Evolutionary conservation across 2,329 filamentous ascomycete genomes (phyloP), one percentile per base, ranked within the genome.

Genomic region (Colletotrichum siamense): DNA sequence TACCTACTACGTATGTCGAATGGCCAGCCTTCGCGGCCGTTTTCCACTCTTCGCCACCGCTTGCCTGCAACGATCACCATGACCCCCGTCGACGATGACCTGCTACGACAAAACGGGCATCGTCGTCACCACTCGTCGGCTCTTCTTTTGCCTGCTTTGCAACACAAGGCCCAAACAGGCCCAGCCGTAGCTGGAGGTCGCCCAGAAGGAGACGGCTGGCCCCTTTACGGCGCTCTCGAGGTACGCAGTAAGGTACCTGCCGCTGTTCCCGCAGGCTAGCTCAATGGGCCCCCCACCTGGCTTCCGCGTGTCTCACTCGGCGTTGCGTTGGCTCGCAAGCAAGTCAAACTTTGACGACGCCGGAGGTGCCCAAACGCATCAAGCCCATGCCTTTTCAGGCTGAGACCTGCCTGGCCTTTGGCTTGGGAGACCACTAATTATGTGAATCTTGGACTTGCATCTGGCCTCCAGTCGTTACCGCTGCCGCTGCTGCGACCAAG

Each of bases 211-310:
- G 66, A 74, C 26, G 57, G 8, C 49, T n/a, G 24, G 63, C 55
- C 30, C 57, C 39, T 30, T 67, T 72, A 57, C 36, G 34, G 57
- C 28, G 55, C 36, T 10, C 28, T 65, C 57, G 34, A 65, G 73
- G 73, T 36, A 36, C 34, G 34, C 34, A 36, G 34, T 57, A 49
- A 73, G 73, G 70, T 49, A 73, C 57, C 59, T 73, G 65, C 34
- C 70, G 70, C 70, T 73, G 59, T 69, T 76, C 64, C 70, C 64
- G 64, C 74, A 65, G 22, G 44, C 73, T 61, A 76, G 70, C 64
- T 36, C 62, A 49, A 66, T 39, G 52, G 34, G 8, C n/a, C 70
- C 70, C 49, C 49, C 63, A n/a, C 39, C 64, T 24, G 24, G 34
- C 36, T 65, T 73, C 32, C 63, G 44, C 64, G 13, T 32, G 73